These are phyloP conservation scores for Dryas drummondii DNA, from an alignment of 306 rosid species.

Conservation along the genomic window DNA sequence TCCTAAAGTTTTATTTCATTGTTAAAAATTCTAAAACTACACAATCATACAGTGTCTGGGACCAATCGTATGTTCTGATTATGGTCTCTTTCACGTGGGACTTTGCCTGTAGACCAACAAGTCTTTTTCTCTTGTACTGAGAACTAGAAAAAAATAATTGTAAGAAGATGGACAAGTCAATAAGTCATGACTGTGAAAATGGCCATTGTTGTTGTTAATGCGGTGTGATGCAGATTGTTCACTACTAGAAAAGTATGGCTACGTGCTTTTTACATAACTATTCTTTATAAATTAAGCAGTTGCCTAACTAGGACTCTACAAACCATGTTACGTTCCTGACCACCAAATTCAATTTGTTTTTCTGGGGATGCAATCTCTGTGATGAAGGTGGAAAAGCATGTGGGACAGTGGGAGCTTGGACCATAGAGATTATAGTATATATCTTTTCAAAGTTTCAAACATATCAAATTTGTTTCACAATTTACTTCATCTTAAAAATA, in stretches of 20 bases:
- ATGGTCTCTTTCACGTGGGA: not conserved
- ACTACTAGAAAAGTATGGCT: not conserved
- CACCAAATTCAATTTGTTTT: not conserved
- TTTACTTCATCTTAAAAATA: not conserved
- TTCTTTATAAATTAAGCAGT: not conserved
- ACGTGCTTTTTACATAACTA: not conserved
- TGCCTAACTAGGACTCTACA: not conserved
- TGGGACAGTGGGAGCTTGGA: conserved; percentile 19
- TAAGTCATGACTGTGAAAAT: not conserved
- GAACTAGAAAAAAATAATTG: not conserved
- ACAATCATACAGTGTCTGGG: no score
- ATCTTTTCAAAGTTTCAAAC: not conserved
- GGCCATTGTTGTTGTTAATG: no score
- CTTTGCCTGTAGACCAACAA: not conserved
- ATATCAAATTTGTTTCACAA: not conserved
- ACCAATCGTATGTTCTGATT: not conserved
- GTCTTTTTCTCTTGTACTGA: not conserved
- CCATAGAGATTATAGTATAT: not conserved
- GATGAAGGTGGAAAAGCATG: conserved; percentile 22
- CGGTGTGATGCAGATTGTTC: no score
- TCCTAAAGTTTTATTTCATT: no score
- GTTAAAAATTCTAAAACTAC: no score
- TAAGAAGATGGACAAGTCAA: not conserved
- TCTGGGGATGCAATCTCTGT: not conserved
- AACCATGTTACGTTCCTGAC: not conserved